Percentiles rank a stretch among this genome's conserved stretches.
phyloP scores from a whole-genome alignment of 1,284 basidiomycete genomes.

The Papiliotrema laurentii region DNA sequence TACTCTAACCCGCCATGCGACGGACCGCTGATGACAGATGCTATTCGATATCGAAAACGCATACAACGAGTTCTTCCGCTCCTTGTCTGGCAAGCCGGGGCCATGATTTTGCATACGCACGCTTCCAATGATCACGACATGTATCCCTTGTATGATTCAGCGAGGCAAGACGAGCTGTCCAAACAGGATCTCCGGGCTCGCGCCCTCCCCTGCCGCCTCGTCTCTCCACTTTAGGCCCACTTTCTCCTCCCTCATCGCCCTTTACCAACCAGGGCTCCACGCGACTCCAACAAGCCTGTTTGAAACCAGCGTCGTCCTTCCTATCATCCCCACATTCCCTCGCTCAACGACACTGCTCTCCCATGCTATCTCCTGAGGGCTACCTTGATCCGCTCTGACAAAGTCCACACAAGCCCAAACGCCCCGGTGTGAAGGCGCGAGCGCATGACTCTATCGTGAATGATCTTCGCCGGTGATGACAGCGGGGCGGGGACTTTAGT shows the following conservation, averaged over 20 bases:
- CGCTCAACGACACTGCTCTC: background rate
- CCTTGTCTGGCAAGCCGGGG: constrained; percentile 50
- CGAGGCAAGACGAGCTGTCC: background rate
- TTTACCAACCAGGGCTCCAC: background rate
- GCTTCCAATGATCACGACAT: background rate
- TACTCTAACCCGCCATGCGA: background rate
- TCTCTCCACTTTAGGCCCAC: no score
- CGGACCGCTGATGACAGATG: constrained; percentile 57
- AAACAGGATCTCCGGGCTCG: constrained; percentile 29
- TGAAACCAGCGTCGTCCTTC: background rate
- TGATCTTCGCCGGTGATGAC: constrained; percentile 17
- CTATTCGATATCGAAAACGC: constrained; percentile 96
- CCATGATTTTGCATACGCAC: background rate
- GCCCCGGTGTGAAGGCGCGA: constrained; percentile 29
- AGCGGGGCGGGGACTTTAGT: background rate
- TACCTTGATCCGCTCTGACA: background rate
- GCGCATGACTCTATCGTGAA: constrained; percentile 27
- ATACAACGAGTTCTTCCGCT: constrained; percentile 92
- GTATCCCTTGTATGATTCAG: background rate
- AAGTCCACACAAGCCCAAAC: background rate
- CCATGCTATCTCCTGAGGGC: background rate
- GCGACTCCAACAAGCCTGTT: background rate
- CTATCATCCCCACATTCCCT: background rate
- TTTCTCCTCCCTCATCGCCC: background rate
- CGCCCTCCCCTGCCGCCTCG: constrained; percentile 24